Conservation (phyloP, 202 grass and related monocot species). For the Saccharum hybrid region DNA sequence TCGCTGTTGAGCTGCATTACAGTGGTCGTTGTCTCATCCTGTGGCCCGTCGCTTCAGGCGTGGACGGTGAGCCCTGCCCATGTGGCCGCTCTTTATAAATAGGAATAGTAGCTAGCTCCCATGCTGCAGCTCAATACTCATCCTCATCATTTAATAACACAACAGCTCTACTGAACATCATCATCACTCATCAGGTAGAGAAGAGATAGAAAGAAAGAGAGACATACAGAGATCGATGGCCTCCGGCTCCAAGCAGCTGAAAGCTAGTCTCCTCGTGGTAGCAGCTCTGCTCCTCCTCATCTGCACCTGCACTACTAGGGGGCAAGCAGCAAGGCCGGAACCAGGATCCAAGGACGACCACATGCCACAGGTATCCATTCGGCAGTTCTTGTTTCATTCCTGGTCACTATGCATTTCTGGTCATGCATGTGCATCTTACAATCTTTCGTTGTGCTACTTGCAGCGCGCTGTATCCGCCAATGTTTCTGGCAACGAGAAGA, state of each 20-base stretch:
- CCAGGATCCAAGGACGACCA: constrained; percentile 26
- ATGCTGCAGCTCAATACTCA: background rate
- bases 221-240: constrained; percentile 25
- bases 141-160: background rate
- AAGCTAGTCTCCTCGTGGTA: constrained; percentile 34
- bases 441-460: background rate
- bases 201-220: background rate
- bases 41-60: background rate
- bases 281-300: constrained; percentile 53
- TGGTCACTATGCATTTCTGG: no score
- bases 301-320: constrained; percentile 22
- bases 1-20: background rate
- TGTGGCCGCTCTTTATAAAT: constrained; percentile 35
- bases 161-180: background rate
- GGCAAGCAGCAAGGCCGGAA: constrained; percentile 37
- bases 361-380: constrained; percentile 40
- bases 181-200: background rate
- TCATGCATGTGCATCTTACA: background rate
- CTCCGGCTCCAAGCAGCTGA: constrained; percentile 40
- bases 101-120: background rate
- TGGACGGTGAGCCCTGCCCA: background rate
- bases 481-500: background rate
- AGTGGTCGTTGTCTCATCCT: background rate
- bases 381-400: background rate
- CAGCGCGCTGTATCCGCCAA: constrained; percentile 21